These are phyloP conservation scores for Mentha longifolia DNA, from an alignment of 257 asterid genomes.

Conservation along the genomic window DNA sequence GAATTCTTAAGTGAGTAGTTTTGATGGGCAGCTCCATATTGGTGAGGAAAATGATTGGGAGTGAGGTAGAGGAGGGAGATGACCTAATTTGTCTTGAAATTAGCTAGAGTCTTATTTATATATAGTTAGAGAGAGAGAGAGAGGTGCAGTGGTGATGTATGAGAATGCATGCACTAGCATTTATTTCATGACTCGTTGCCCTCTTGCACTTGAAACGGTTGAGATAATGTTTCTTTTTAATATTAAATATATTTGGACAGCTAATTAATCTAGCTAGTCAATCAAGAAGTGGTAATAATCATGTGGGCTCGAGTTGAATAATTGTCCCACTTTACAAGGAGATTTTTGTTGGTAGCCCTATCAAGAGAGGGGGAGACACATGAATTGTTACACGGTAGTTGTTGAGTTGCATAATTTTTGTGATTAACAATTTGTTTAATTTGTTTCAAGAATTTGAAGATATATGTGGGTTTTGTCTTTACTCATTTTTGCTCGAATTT, in stretches of 20 bases:
- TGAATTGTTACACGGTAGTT: slow-evolving; percentile 13
- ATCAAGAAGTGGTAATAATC: slow-evolving; percentile 19
- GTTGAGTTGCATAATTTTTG: slow-evolving; percentile 20
- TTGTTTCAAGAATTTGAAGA: slow-evolving; percentile 9
- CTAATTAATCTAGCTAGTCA: slow-evolving; percentile 6
- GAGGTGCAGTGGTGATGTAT: slow-evolving; percentile 25
- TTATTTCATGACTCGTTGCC: slow-evolving; percentile 24
- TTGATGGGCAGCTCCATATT: slow-evolving; percentile 60
- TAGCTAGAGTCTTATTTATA: too few species aligned
- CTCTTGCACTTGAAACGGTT: slow-evolving; percentile 21
- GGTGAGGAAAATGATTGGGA: slow-evolving; percentile 13
- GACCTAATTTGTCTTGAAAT: slow-evolving; percentile 44
- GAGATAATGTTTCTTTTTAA: background rate
- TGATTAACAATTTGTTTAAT: too few species aligned
- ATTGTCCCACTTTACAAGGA: background rate
- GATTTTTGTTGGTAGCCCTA: slow-evolving; percentile 20
- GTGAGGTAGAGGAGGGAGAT: slow-evolving; percentile 39
- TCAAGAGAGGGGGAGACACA: slow-evolving; percentile 18
- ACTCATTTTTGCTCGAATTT: too few species aligned
- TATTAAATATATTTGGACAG: background rate
- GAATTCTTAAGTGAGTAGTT: slow-evolving; percentile 32
- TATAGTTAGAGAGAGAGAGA: slow-evolving; percentile 24
- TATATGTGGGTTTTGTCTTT: too few species aligned
- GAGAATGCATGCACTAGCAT: slow-evolving; percentile 34
- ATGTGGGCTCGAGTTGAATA: slow-evolving; percentile 28